phyloP scores from a whole-genome alignment of 1,139 yeast genomes.

The Spencermartinsiella ligniputridi region DNA sequence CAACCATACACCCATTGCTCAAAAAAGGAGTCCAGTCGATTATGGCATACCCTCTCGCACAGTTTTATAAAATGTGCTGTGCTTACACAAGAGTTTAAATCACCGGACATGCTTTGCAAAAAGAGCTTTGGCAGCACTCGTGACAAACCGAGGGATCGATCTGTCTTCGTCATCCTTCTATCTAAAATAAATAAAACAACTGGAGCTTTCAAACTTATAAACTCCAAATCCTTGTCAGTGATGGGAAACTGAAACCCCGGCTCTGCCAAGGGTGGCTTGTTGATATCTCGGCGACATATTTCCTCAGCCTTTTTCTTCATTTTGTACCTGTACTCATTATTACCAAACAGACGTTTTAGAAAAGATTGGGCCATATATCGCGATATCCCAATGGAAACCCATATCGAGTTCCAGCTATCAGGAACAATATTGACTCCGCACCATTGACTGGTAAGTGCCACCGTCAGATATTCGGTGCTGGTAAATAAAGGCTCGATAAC shows the following conservation, averaged over 20 bases:
- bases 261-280: conserved; percentile 73
- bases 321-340: conserved; percentile 71
- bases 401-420: conserved; percentile 70
- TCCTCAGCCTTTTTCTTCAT: conserved; percentile 61
- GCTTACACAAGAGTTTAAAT: conserved; percentile 73
- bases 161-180: conserved; percentile 92
- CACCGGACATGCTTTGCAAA: conserved; percentile 95
- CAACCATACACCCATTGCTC: conserved; percentile 90
- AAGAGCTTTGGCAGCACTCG: conserved; percentile 89
- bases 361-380: conserved; percentile 78
- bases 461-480: conserved; percentile 62
- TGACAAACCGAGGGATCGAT: conserved; percentile 84
- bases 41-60: conserved; percentile 91
- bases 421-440: conserved; percentile 91
- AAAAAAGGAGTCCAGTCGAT: conserved; percentile 75
- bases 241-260: conserved; percentile 68
- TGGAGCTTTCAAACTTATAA: conserved; percentile 77
- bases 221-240: conserved; percentile 56
- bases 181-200: conserved; percentile 80
- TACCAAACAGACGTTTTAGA: conserved; percentile 67
- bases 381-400: conserved; percentile 88
- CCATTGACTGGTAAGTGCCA: conserved; percentile 85
- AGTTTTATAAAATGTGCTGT: conserved; percentile 84
- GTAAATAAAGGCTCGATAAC: conserved; percentile 75
- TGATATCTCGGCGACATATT: conserved; percentile 69